Evolutionary conservation across 176 grass and related monocot species (phyloP).

Genomic region (Bromus sterilis): DNA sequence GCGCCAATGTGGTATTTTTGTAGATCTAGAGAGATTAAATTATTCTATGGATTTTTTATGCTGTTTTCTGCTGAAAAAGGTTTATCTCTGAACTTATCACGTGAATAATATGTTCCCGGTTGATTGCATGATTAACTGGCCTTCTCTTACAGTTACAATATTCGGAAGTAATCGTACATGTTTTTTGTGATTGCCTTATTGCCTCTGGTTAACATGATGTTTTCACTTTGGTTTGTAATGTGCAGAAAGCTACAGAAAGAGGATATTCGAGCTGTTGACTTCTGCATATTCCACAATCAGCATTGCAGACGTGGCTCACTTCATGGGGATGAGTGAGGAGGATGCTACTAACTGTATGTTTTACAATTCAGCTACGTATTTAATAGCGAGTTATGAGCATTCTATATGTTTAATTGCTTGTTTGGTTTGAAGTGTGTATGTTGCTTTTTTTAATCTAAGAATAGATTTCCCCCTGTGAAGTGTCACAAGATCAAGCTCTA

Average conservation of each 20-base stretch:
- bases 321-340: constrained; percentile 86
- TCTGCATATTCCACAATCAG: constrained; percentile 85
- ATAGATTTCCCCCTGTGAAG: not conserved
- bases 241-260: constrained; percentile 90
- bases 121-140: not conserved
- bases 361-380: not conserved
- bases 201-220: not conserved
- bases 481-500: not conserved
- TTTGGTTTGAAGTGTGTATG: not conserved
- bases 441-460: not conserved
- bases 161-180: not conserved
- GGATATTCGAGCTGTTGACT: constrained; percentile 84
- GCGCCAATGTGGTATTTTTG: not conserved
- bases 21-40: not conserved
- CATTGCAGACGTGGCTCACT: constrained; percentile 63
- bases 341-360: constrained; percentile 76
- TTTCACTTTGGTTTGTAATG: constrained; percentile 5
- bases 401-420: not conserved
- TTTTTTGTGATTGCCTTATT: not conserved
- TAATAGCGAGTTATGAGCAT: not conserved
- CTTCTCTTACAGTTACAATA: not conserved
- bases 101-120: not conserved
- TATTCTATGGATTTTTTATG: not conserved
- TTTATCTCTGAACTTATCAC: not conserved
- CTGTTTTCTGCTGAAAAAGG: not conserved